Evolutionary conservation across 192 early-diverging fungal genomes (phyloP).

Genomic region (Kickxella alabastrina): DNA sequence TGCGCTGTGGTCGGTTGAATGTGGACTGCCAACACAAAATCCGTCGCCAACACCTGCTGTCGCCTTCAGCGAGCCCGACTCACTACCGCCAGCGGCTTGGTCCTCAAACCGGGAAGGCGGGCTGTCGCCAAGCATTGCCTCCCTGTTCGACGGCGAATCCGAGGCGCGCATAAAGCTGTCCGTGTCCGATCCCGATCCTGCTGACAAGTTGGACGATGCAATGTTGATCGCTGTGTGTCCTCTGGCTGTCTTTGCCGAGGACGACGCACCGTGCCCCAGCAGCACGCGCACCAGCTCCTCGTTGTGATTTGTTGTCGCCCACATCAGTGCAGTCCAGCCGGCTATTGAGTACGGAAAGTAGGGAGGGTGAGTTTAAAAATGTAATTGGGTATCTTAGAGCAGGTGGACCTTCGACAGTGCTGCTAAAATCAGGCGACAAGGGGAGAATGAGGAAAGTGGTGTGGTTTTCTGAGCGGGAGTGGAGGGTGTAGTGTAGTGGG

Average conservation of each 20-base stretch:
- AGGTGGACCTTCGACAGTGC: no score
- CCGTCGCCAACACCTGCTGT: slow-evolving; percentile 12
- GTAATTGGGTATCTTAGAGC: no score
- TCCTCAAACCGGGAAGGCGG: slow-evolving; percentile 7
- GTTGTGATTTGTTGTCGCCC: slow-evolving; percentile 84
- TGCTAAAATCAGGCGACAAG: no score
- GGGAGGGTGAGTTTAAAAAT: no score
- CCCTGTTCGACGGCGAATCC: slow-evolving; percentile 18
- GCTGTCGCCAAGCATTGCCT: slow-evolving; percentile 8
- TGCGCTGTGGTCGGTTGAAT: slow-evolving; percentile 26
- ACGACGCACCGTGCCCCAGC: slow-evolving; percentile 74
- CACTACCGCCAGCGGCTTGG: slow-evolving; percentile 6
- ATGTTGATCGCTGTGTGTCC: slow-evolving; percentile 76
- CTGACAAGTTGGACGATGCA: slow-evolving; percentile 48
- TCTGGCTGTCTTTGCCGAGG: slow-evolving; percentile 60
- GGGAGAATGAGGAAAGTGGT: background rate
- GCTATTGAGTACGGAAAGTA: slow-evolving; percentile 28
- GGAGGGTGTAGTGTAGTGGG: background rate
- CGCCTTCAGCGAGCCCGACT: slow-evolving; percentile 11
- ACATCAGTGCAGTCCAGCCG: slow-evolving; percentile 88
- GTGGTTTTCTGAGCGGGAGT: background rate
- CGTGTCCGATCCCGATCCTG: slow-evolving; percentile 28
- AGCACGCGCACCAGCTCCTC: slow-evolving; percentile 67
- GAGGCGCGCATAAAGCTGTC: slow-evolving; percentile 24
- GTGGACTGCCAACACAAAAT: slow-evolving; percentile 28